Percentiles rank a stretch among this genome's conserved stretches.
phyloP scores from a whole-genome alignment of 2,329 filamentous ascomycete genomes.

The Curvularia spicifera region DNA sequence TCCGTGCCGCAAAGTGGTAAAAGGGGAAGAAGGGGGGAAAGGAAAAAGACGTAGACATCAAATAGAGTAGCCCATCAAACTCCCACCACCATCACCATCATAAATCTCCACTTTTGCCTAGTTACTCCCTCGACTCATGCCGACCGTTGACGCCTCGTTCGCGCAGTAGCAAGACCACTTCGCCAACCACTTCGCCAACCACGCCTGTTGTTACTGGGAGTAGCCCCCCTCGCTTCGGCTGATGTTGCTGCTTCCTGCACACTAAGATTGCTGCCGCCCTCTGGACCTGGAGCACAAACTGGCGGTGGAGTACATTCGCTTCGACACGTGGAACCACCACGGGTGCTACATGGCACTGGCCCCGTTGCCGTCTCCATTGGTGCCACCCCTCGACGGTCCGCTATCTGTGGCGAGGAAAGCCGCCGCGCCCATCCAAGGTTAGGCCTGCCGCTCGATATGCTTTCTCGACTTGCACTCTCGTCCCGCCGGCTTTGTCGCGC shows the following conservation, averaged over 20 bases:
- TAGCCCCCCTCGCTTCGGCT: conserved; percentile 1
- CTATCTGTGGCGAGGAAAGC: conserved; percentile 5
- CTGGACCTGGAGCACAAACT: conserved; percentile 4
- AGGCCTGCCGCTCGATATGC: conserved; percentile 4
- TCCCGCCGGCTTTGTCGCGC: conserved; percentile 4
- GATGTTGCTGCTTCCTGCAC: background rate
- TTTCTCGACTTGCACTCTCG: background rate
- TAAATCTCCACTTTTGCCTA: background rate
- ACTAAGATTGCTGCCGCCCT: background rate
- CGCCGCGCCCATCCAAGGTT: conserved; percentile 6
- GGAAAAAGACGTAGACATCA: no score
- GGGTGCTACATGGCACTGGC: background rate
- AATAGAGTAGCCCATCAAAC: background rate
- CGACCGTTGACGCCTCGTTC: conserved; percentile 9
- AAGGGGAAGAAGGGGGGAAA: no score
- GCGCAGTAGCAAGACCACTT: background rate
- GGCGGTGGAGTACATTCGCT: conserved; percentile 13
- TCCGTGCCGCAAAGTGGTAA: no score
- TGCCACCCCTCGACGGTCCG: background rate
- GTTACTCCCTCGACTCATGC: conserved; percentile 1
- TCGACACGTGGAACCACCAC: conserved; percentile 9
- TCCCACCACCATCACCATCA: background rate
- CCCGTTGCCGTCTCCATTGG: background rate
- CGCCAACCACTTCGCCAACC: conserved; percentile 3
- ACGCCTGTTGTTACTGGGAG: background rate